Base-by-base conservation (phyloP, 2,329 filamentous ascomycete species). In the Penicillium decumbens region DNA sequence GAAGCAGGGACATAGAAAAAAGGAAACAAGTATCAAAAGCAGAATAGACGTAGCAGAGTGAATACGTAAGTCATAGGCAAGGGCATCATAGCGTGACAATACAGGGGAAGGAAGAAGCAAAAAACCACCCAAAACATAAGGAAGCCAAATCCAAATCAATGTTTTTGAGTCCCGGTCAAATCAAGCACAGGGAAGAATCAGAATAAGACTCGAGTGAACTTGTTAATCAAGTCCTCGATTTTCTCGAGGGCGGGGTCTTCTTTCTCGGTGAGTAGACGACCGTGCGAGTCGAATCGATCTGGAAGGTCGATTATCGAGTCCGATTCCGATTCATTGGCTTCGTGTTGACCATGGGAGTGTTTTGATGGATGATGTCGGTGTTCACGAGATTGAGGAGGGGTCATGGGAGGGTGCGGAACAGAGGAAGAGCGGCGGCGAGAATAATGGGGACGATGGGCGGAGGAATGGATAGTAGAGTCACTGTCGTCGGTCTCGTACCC, bases 401-500 rank as follows among this genome's bases (percentile, higher is more conserved):
- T 55, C 43, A 52, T 56, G 38, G 28, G 58, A 30, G 42, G 35
- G 43, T 56, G 46, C 10, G 55, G 58, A 12, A 60, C 51, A 41
- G 60, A 60, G 10, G 62, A 64, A 15, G 60, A 62, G 45, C 58
- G 61, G 15, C 47, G 61, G 42, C 45, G 51, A 42, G 39, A 45
- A 55, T 54, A 57, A 40, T 56, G 59, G 29, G 56, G 60, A 48
- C 48, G 59, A 50, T 58, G 59, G 30, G n/a, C 8, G 37, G 37
- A 27, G 54, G 60, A 44, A 45, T 47, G 53, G 54, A 71, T 51
- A 7, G 68, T 71, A 1, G 67, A 67, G 42, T 73, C 67, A 45
- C 67, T 73, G 45, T 74, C 72, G 48, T 72, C 72, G 1, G 70
- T 69, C 52, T 75, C 72, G 41, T 75, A 75, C 5, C 70, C 72